Conservation (phyloP, 305 asterid species). For the Fraxinus ornus region DNA sequence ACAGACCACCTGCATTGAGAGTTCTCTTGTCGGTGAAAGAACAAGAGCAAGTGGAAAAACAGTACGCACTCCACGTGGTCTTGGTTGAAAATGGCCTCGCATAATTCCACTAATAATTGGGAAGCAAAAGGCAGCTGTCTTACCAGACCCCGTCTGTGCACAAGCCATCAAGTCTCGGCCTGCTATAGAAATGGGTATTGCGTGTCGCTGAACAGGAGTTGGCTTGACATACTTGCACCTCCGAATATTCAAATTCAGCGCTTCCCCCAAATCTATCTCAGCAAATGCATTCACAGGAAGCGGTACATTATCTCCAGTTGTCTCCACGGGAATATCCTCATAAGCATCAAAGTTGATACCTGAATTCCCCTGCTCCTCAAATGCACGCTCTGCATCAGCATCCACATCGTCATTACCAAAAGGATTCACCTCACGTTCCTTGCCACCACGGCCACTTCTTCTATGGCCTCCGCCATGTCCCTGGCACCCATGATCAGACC, state of each 20-base stretch:
- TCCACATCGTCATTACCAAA: constrained; percentile 55
- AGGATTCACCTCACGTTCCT: constrained; percentile 69
- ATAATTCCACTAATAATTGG: constrained; percentile 71
- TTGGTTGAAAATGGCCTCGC: constrained; percentile 44
- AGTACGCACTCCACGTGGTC: constrained; percentile 60
- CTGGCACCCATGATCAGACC: constrained; percentile 52
- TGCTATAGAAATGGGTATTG: constrained; percentile 68
- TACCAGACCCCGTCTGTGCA: constrained; percentile 79
- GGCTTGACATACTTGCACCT: constrained; percentile 76
- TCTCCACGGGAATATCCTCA: constrained; percentile 78
- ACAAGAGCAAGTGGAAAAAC: constrained; percentile 66
- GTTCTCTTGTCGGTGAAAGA: constrained; percentile 78
- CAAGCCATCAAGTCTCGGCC: constrained; percentile 81
- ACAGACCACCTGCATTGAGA: constrained; percentile 57
- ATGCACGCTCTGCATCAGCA: constrained; percentile 34
- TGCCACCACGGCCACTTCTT: constrained; percentile 50
- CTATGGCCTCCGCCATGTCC: constrained; percentile 50
- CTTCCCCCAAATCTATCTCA: constrained; percentile 75
- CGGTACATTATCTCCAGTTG: constrained; percentile 67
- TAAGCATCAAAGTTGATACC: constrained; percentile 75
- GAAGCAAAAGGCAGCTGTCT: constrained; percentile 78
- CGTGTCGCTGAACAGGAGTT: constrained; percentile 72
- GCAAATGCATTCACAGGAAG: constrained; percentile 68
- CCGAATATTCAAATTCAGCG: constrained; percentile 52
- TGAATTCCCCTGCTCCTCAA: constrained; percentile 52